Evolutionary conservation across 2,329 filamentous ascomycete species (phyloP).

Genomic region (Colletotrichum sp.): DNA sequence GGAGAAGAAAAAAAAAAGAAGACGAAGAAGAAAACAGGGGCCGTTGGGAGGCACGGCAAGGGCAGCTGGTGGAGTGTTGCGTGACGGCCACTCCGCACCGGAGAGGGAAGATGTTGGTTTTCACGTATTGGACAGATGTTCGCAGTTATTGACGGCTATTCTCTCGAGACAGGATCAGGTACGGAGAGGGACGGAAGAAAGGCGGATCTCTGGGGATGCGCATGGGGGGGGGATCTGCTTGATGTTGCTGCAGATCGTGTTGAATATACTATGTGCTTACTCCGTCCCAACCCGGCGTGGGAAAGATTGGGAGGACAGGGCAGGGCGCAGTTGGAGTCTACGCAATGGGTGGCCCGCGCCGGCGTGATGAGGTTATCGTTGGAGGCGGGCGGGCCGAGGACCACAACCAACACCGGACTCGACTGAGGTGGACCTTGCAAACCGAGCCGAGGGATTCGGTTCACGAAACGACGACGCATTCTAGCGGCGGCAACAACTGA

Average conservation of each 20-base stretch:
- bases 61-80: background rate
- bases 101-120: background rate
- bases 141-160: background rate
- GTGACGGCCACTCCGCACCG: background rate
- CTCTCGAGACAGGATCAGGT: background rate
- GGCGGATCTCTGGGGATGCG: background rate
- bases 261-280: background rate
- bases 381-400: background rate
- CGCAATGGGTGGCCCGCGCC: background rate
- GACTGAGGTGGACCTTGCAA: background rate
- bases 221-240: background rate
- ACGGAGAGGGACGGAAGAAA: background rate
- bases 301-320: background rate
- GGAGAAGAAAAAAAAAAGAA: background rate
- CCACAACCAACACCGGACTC: background rate
- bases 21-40: background rate
- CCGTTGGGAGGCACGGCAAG: background rate
- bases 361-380: background rate
- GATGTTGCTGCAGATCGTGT: background rate
- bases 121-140: background rate
- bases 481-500: background rate
- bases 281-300: background rate
- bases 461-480: background rate
- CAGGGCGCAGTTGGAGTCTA: background rate
- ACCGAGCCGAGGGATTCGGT: background rate